These are phyloP conservation scores for Juglanconis oblonga DNA, from an alignment of 2,329 filamentous ascomycete genomes.

Conservation along the genomic window DNA sequence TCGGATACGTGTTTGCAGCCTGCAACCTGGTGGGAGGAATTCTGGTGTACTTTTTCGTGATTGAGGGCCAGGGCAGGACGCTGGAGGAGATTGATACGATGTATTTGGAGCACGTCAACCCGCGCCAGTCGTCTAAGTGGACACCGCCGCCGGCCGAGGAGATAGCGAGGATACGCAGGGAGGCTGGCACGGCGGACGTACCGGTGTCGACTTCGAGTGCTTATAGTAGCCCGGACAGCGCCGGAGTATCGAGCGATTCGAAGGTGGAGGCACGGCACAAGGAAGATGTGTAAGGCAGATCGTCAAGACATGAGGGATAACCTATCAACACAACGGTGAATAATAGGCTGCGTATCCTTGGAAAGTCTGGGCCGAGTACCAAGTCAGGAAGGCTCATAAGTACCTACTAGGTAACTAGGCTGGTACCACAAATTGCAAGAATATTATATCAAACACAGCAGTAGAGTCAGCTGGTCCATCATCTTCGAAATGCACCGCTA, in stretches of 20 bases:
- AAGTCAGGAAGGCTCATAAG: too few relatives aligned
- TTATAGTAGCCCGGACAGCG: not conserved
- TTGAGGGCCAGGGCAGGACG: slow-evolving; percentile 69
- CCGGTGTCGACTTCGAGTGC: not conserved
- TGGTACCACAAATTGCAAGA: not conserved
- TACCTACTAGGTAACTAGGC: not conserved
- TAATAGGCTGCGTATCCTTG: too few relatives aligned
- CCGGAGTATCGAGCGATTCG: not conserved
- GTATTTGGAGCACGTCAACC: slow-evolving; percentile 65
- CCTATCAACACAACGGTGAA: too few relatives aligned
- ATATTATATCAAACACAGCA: not conserved
- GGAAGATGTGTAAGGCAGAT: not conserved
- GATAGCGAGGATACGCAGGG: slow-evolving; percentile 38
- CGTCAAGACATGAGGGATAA: too few relatives aligned
- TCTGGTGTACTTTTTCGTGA: slow-evolving; percentile 74
- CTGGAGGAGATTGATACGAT: slow-evolving; percentile 80
- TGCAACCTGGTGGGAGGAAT: slow-evolving; percentile 64
- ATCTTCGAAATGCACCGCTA: too few relatives aligned
- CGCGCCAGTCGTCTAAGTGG: slow-evolving; percentile 61
- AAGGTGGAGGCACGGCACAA: not conserved
- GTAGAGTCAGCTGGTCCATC: not conserved
- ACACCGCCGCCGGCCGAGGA: slow-evolving; percentile 40
- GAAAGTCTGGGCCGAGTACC: too few relatives aligned
- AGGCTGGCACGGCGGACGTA: slow-evolving; percentile 36
- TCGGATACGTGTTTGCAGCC: slow-evolving; percentile 73